Evolutionary conservation across 1,139 yeast species (phyloP), one percentile per base, ranked within the genome.

Genomic region (Blastobotrys elegans): DNA sequence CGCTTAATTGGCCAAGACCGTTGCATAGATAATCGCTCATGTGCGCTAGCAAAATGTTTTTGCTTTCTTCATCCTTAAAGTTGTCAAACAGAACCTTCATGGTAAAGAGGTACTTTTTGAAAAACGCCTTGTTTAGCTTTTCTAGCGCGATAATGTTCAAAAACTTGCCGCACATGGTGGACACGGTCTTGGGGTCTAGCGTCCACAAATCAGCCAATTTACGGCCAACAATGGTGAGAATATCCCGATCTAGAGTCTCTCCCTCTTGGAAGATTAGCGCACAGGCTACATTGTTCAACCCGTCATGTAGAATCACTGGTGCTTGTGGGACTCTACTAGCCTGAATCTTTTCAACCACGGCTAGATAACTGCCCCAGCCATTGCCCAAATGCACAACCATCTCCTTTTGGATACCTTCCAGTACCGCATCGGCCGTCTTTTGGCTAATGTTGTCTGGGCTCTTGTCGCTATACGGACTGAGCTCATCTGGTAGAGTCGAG

Each of bases 371-470:
- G 17, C 62, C 62, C 62, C 61, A 58, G 2, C 60, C 59, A 38
- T 47, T 46, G 24, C 50, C 53, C 20, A 47, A 32, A 18, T 50
- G 49, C 22, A 52, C 46, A 24, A 49, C 48, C 46, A 54, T 42
- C 42, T 65, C 65, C 20, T 55, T 50, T 7, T 57, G 52, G 8
- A 70, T 47, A 2, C 66, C 63, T 1, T 50, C 54, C 11, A 61
- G 40, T 14, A 63, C 54, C 1, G 64, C 62, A 18, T 51, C 44
- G 2, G 61, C 50, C 3, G 56, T 50, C 2, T 46, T 50, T 8
- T 51, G 49, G n/a, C 56, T 53, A n/a, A 49, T 48, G 21, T 48
- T 48, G n/a, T 44, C 44, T 20, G 53, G 42, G 21, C 48, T 47
- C 16, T 53, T 36, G 13, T 43, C 30, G 27, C 47, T 40, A 36